Evolutionary conservation across 768 basidiomycete genomes (phyloP), one percentile per base, ranked within the genome.

Genomic region (Coprinopsis marcescibilis): DNA sequence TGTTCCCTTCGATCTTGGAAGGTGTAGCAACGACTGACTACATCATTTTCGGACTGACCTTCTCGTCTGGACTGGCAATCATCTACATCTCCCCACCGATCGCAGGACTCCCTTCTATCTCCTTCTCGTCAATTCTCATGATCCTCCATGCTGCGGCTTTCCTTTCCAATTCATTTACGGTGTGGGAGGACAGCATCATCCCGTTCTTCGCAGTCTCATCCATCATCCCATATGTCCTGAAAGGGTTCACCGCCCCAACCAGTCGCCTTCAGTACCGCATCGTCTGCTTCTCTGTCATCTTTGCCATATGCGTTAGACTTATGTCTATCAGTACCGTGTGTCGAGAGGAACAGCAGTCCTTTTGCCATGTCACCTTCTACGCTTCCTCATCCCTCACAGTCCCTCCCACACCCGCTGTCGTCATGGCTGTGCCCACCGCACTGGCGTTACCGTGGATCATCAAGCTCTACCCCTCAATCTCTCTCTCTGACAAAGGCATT

Each of bases 161-260:
- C 65, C 77, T 85, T 13, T 95, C 93, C 20, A 98, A 98, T 69
- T 96, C 93, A 0, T 95, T 90, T 70, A 90, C 89, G n/a, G 78
- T 98, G 62, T 97, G 93, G 92, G 96, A 99, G 75, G 94, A 97
- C 61, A 77, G 77, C 25, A 70, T 89, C 46, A 72, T 86, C 10
- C 77, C 81, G 6, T 94, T 83, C 73, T 74, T 98, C 45, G 67
- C 83, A 50, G 60, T 83, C 35, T 77, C 77, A 29, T 85, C 79
- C 25, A 66, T 91, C 29, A 64, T 80, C 10, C 81, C 83, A 0
- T 69, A 67, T 49, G 65, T 86, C 50, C 57, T 85, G 25, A 71
- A 70, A 39, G 85, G 87, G 0, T 65, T 90, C 45, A 66, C 52
- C 8, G 51, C 53, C 2, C 49, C 51, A 1, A 83, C 78, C 5